These are phyloP conservation scores for Clarireedia paspali DNA, from an alignment of 2,329 filamentous ascomycete genomes.

Conservation along the genomic window DNA sequence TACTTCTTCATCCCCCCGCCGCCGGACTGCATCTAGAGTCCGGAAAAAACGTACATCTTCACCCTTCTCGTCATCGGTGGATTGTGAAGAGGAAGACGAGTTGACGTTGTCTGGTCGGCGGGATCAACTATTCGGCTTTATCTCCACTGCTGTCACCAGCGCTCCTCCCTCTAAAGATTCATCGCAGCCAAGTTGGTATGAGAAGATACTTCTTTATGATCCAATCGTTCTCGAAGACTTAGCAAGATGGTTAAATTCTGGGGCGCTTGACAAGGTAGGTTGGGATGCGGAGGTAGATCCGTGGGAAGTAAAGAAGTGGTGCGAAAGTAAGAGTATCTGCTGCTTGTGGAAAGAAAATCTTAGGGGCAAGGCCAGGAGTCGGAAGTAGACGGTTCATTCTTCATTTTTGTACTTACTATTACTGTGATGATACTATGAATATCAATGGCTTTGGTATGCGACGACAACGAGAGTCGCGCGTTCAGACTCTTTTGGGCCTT, in stretches of 20 bases:
- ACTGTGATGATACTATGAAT: too few species aligned
- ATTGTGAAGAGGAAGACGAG: constrained; percentile 10
- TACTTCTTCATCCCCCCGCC: constrained; percentile 24
- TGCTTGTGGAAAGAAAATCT: constrained; percentile 56
- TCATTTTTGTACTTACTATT: too few species aligned
- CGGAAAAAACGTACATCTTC: constrained; percentile 14
- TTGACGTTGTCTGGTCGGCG: constrained; percentile 35
- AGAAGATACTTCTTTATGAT: constrained; percentile 91
- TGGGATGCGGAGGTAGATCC: constrained; percentile 58
- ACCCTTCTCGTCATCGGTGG: background rate
- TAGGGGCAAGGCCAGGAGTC: constrained; percentile 22
- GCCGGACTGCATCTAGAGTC: constrained; percentile 13
- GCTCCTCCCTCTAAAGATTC: constrained; percentile 44
- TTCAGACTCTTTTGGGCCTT: too few species aligned
- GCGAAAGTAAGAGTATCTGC: constrained; percentile 77
- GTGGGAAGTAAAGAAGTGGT: constrained; percentile 77
- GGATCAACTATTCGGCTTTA: constrained; percentile 40
- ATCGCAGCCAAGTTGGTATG: constrained; percentile 64
- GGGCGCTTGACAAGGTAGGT: constrained; percentile 53
- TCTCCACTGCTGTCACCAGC: constrained; percentile 46
- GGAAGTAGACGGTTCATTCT: constrained; percentile 13
- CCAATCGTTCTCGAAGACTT: constrained; percentile 84
- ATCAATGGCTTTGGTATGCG: too few species aligned
- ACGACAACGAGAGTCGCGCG: too few species aligned
- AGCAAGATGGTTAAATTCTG: constrained; percentile 71